Conservation (phyloP, 441 rosid species). For the Erodium moschatum region DNA sequence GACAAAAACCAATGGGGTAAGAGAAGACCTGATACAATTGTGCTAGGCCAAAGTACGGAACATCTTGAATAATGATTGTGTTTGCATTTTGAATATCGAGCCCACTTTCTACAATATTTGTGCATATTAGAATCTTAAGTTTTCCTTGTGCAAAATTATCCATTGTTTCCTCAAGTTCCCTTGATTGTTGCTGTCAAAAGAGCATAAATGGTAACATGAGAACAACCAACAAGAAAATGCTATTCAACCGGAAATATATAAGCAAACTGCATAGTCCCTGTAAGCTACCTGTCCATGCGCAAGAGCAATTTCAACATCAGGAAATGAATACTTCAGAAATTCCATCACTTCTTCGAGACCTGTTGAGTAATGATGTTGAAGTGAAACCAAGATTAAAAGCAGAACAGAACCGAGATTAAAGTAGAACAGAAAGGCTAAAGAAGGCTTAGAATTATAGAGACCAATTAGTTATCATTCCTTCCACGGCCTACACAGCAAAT, state of each 20-base stretch:
- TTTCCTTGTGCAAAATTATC: conserved; percentile 79
- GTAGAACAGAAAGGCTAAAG: conserved; percentile 3
- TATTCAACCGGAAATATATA: neutral
- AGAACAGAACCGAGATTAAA: conserved; percentile 9
- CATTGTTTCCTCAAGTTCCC: conserved; percentile 88
- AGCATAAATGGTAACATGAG: conserved; percentile 20
- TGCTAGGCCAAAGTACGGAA: conserved; percentile 90
- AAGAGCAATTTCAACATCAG: conserved; percentile 66
- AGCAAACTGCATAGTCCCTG: conserved; percentile 1
- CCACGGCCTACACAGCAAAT: neutral
- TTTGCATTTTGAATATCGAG: conserved; percentile 97
- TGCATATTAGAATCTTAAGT: conserved; percentile 75
- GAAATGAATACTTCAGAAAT: conserved; percentile 68
- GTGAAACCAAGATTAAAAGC: conserved; percentile 12
- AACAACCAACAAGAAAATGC: neutral
- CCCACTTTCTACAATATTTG: conserved; percentile 96
- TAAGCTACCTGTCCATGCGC: conserved; percentile 84
- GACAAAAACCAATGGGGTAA: conserved; percentile 8
- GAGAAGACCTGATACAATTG: conserved; percentile 80
- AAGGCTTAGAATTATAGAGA: neutral
- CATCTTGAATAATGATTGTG: conserved; percentile 92
- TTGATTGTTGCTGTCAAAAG: conserved; percentile 71
- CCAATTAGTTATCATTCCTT: neutral
- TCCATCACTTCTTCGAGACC: conserved; percentile 86
- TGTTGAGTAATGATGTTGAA: conserved; percentile 27